Percentiles rank a stretch among this genome's conserved stretches.
phyloP scores from a whole-genome alignment of 73 alveolate species.

The Paramecium caudatum region DNA sequence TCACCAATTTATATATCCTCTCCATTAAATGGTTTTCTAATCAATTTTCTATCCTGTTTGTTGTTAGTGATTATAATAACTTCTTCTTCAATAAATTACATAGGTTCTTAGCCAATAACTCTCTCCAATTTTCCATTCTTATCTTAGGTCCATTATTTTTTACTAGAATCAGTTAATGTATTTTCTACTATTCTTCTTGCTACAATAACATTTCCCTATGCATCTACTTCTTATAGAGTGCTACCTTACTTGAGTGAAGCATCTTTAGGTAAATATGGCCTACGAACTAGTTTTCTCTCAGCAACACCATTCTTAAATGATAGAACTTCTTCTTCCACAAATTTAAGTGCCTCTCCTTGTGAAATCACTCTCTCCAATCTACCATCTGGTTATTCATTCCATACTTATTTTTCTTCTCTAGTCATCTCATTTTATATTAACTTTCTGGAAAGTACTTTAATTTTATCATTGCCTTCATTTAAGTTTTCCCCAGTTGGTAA shows the following conservation, averaged over 20 bases:
- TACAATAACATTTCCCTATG: neutral
- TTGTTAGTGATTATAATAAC: neutral
- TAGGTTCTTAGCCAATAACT: neutral
- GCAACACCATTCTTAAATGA: neutral
- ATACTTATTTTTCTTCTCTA: neutral
- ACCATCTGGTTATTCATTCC: constrained; percentile 29
- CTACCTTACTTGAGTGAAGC: constrained; percentile 7
- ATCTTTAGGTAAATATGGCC: neutral
- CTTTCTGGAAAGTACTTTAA: constrained; percentile 7
- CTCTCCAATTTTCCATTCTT: constrained; percentile 36
- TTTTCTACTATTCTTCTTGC: constrained; percentile 22
- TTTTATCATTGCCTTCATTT: neutral
- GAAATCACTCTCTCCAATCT: neutral
- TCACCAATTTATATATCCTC: neutral
- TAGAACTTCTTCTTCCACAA: neutral
- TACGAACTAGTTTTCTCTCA: neutral
- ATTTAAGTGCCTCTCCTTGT: neutral
- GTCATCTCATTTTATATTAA: neutral
- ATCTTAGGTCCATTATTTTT: neutral
- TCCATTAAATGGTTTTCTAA: constrained; percentile 25
- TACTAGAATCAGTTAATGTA: neutral
- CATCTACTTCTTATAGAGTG: neutral
- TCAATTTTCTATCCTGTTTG: constrained; percentile 25
- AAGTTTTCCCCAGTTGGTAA: neutral
- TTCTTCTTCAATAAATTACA: constrained; percentile 33